Conservation (phyloP, 2,329 filamentous ascomycete genomes). For the Alternaria solani region DNA sequence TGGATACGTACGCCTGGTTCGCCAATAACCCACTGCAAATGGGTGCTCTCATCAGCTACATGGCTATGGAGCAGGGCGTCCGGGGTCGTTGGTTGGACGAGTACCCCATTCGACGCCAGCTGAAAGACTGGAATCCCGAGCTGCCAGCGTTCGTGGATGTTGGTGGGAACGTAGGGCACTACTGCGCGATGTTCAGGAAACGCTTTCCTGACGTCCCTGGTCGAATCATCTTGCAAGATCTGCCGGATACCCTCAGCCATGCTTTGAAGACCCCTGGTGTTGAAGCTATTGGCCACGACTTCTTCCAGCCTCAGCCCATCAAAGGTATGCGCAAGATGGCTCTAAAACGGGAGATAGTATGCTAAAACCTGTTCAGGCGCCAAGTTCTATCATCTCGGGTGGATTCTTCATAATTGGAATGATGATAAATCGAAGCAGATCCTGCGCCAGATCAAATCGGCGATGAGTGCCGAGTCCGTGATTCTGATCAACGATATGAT, state of each 20-base stretch:
- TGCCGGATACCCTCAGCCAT: not conserved
- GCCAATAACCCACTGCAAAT: not conserved
- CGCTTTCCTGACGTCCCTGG: not conserved
- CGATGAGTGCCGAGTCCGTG: not conserved
- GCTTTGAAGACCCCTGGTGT: not conserved
- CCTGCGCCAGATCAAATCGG: not conserved
- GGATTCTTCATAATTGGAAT: not conserved
- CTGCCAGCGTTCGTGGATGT: not conserved
- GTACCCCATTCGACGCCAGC: not conserved
- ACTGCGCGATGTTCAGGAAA: not conserved
- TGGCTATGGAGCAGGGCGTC: not conserved
- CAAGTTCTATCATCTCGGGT: not conserved
- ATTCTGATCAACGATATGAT: not conserved
- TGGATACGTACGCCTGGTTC: not conserved
- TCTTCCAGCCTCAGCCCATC: not conserved
- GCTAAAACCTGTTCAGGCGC: not conserved
- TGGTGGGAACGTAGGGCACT: not conserved
- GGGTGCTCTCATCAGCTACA: not conserved
- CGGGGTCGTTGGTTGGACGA: not conserved
- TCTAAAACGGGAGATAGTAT: not conserved
- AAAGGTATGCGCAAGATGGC: not conserved
- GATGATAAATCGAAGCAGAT: not conserved
- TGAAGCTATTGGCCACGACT: not conserved
- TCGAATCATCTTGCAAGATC: not conserved
- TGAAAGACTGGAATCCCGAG: not conserved